phyloP scores from a whole-genome alignment of 768 basidiomycete genomes.

The Lactarius evosmus region DNA sequence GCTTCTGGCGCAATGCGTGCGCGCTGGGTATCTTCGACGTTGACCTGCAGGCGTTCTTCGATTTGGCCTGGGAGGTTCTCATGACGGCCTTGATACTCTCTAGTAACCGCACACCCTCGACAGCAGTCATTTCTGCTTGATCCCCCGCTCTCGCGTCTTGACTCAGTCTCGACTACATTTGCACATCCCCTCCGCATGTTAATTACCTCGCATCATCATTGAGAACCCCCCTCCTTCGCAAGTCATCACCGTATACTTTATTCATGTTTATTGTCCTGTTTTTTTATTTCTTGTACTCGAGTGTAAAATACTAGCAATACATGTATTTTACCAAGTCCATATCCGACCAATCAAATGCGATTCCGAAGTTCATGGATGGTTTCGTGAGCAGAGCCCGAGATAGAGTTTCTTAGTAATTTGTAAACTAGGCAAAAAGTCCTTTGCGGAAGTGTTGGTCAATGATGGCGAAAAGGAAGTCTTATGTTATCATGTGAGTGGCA shows the following conservation, averaged over 20 bases:
- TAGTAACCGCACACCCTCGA: neutral
- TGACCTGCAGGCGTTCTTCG: slow-evolving; percentile 46
- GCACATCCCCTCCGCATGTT: neutral
- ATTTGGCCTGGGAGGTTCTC: slow-evolving; percentile 50
- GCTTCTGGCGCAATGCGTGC: slow-evolving; percentile 51
- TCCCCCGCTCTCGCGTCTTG: neutral
- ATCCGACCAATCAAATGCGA: neutral
- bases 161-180: neutral
- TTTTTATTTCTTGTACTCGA: slow-evolving; percentile 13
- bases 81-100: slow-evolving; percentile 40
- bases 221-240: neutral
- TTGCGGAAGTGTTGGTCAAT: neutral
- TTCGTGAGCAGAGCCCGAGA: neutral
- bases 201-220: neutral
- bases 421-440: neutral
- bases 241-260: slow-evolving; percentile 6
- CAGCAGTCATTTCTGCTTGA: neutral
- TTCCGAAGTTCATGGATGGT: neutral
- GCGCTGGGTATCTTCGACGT: slow-evolving; percentile 50
- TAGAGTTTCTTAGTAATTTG: neutral
- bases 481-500: neutral
- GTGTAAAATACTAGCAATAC: neutral
- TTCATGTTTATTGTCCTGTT: slow-evolving; percentile 20
- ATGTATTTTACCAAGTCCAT: slow-evolving; percentile 12
- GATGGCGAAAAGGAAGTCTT: neutral